Base-by-base conservation (phyloP, 192 early-diverging fungal species). In the Coemansia biformis region DNA sequence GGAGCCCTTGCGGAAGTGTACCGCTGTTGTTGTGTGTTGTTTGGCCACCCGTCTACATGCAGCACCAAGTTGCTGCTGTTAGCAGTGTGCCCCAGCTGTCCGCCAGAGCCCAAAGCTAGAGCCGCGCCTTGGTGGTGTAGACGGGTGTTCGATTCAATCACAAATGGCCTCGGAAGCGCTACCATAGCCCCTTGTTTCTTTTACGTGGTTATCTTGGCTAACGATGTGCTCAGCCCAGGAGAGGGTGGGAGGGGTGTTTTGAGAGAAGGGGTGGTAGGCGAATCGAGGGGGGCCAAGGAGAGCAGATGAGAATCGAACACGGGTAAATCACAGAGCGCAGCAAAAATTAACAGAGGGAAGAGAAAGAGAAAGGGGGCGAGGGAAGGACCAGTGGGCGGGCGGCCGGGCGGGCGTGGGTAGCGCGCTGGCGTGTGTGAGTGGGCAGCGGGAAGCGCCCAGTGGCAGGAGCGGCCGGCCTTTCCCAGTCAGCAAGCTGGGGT, bases 41-140 rank as follows among this genome's bases (percentile, higher is more conserved):
- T 59, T 46, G 59, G 48, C 70, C 70, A 74, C 70, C 70, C 70
- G 70, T 51, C 70, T 74, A 74, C 70, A 74, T 61, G 63, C 67
- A 71, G 36, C 70, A 51, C 51, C 70, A 62, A 51, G 70, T 57
- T 38, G 70, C 63, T 41, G 43, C 49, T 29, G 49, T 33, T 32
- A 35, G 33, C 57, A 24, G 29, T 28, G 1, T 10, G 30, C 8
- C 18, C 24, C 48, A 38, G 36, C 35, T 19, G 18, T 3, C 31
- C 21, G 42, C 34, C 44, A 16, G 24, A 0, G 26, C 43, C 33
- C 31, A 50, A 19, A 4, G 55, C n/a, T 37, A 19, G 15, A 8
- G 42, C 47, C 29, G 63, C 70, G 31, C 38, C 70, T 54, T 62
- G 63, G 38, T 46, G 63, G 63, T 74, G 70, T 66, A 74, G 70